Evolutionary conservation across 768 basidiomycete genomes (phyloP), one percentile per base, ranked within the genome.

Genomic region (Dioszegia hungarica): DNA sequence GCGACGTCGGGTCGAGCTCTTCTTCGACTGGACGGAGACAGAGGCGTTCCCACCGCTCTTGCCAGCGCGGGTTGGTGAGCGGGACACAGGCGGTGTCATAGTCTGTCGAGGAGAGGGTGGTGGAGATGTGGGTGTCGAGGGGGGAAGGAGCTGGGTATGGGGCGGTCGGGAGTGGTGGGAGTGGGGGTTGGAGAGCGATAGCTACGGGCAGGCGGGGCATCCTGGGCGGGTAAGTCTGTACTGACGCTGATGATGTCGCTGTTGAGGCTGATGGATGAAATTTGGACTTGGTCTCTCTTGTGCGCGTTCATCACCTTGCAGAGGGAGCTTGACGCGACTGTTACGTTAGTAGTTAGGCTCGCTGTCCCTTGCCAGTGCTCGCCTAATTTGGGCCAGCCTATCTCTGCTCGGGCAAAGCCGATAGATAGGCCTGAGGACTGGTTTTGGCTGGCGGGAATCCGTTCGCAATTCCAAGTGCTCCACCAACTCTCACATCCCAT

Each of bases 31-130:
- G 62, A 20, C 76, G 61, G 2, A 90, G 79, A 77, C 95, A 99
- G 83, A 98, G 90, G 52, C 84, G 79, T 62, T 82, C 81, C 94
- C 95, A 99, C 54, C 95, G 80, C 61, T 83, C 80, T 66, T 83
- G 84, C 95, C 95, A 99, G 43, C 82, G 82, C 17, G 81, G 81
- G 54, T 87, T 94, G 22, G 93, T 91, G n/a, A 97, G 80, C n/a
- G 91, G 91, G 17, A 93, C 74, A 68, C 85, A 88, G 38, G 90
- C 80, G 0, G 80, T 73, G 52, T 88, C 85, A 70, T 91, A 97
- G 17, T 87, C 87, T 31, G 64, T 68, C 19, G 66, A 57, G n/a
- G 58, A 43, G 15, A 72, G 62, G 9, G 72, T 72, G 45, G 57
- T 24, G 34, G 54, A 48, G 24, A 73, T 68, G 11, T 52, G 39